phyloP scores from a whole-genome alignment of 2,329 filamentous ascomycete genomes.

The Colletotrichum truncatum region DNA sequence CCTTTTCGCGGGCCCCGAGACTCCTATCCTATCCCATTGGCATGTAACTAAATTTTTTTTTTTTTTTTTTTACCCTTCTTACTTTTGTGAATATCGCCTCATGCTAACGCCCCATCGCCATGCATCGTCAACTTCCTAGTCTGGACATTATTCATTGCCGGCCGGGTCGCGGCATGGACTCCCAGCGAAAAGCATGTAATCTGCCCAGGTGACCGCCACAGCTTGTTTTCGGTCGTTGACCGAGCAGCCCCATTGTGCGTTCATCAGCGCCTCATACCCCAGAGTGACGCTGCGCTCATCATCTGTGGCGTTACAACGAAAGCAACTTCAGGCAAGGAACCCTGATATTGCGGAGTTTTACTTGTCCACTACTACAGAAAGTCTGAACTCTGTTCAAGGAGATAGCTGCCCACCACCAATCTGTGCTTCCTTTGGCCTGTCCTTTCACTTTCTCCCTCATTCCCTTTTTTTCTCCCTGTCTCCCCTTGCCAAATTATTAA shows the following conservation, averaged over 20 bases:
- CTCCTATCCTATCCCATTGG: background rate
- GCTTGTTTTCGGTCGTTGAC: slow-evolving; percentile 20
- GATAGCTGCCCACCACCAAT: background rate
- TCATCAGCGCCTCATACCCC: slow-evolving; percentile 19
- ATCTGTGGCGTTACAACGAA: slow-evolving; percentile 22
- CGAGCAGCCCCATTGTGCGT: slow-evolving; percentile 11
- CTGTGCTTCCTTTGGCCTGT: background rate
- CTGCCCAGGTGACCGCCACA: slow-evolving; percentile 6
- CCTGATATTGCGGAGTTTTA: slow-evolving; percentile 2
- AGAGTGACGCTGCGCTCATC: slow-evolving; percentile 8
- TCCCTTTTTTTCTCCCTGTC: background rate
- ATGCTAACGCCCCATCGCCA: background rate
- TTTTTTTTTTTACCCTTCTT: background rate
- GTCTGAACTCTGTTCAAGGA: background rate
- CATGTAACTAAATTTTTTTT: background rate
- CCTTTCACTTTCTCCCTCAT: background rate
- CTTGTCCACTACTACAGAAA: background rate
- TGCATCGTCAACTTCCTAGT: background rate
- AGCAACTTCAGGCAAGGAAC: slow-evolving; percentile 11
- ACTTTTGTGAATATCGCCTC: background rate
- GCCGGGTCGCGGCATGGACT: background rate
- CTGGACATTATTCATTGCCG: background rate
- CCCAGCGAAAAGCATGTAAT: slow-evolving; percentile 3
- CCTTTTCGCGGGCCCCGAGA: background rate
- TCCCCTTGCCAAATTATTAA: background rate